Conservation (phyloP, 768 basidiomycete genomes). For the Rhizopogon rudus region DNA sequence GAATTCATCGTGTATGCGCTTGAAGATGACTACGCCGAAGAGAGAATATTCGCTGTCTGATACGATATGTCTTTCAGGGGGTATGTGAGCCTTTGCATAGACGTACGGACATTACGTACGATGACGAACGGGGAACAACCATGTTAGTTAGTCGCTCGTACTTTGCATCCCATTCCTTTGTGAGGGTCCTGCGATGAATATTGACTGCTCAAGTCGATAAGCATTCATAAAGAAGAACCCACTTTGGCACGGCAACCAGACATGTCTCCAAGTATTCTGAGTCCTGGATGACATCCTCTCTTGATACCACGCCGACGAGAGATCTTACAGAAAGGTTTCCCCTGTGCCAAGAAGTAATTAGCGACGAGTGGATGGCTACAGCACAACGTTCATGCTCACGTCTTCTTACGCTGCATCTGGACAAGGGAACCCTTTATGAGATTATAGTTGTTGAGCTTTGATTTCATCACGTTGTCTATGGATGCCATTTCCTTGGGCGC, state of each 20-base stretch:
- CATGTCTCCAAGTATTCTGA: constrained; percentile 94
- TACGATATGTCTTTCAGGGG: constrained; percentile 52
- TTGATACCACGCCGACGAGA: constrained; percentile 77
- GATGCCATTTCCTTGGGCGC: constrained; percentile 80
- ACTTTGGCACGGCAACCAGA: constrained; percentile 94
- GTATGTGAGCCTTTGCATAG: constrained; percentile 6
- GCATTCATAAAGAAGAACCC: constrained; percentile 20
- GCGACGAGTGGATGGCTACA: neutral
- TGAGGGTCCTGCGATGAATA: constrained; percentile 48
- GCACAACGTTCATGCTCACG: constrained; percentile 40
- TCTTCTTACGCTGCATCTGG: constrained; percentile 92
- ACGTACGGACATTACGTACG: constrained; percentile 42
- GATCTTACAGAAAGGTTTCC: constrained; percentile 94
- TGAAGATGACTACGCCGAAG: constrained; percentile 84
- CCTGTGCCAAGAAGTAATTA: constrained; percentile 33
- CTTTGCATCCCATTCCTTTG: constrained; percentile 84
- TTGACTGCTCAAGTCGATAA: constrained; percentile 3
- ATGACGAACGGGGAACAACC: constrained; percentile 91
- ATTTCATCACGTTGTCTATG: constrained; percentile 92
- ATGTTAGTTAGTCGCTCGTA: constrained; percentile 86
- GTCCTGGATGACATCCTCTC: constrained; percentile 77
- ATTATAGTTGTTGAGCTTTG: constrained; percentile 88
- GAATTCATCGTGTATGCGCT: constrained; percentile 88
- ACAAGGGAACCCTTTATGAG: constrained; percentile 88
- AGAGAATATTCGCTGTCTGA: constrained; percentile 89